Evolutionary conservation across 2,329 filamentous ascomycete species (phyloP), one percentile per base, ranked within the genome.

Genomic region (Neopestalotiopsis rosae): DNA sequence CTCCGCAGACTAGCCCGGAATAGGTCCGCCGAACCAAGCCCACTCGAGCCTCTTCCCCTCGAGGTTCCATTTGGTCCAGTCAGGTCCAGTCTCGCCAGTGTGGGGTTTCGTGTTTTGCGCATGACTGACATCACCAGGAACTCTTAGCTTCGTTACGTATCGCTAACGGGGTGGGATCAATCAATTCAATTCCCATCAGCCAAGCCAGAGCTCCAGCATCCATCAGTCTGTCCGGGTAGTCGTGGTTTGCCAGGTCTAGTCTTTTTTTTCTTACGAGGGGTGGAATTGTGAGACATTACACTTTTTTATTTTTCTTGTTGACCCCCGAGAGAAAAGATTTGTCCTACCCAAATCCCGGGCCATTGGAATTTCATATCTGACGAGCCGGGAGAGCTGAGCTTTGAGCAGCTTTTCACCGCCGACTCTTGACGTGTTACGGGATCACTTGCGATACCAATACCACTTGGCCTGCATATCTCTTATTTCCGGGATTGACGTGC

Each of bases 111-210:
- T 52, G 45, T 52, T 52, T 52, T 52, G 45, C 45, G 45, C 45
- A 52, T 20, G 40, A 40, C 65, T 69, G 67, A 69, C 68, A 69
- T 69, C 68, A 67, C 64, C 65, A 30, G 49, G 34, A 67, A 63
- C 58, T 45, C 63, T 67, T 24, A 34, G n/a, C 38, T 42, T 30
- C 12, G 57, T 59, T 30, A 59, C 24, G 24, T 59, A 52, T 17
- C n/a, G 17, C 14, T 52, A 52, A 52, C 45, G 17, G 24, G 24
- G 45, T 52, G 17, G 45, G 34, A 38, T 38, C 10, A 10, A 38
- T 38, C 34, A 38, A 38, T 38, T 38, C 34, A 38, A 38, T 7
- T 28, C 24, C 24, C 34, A 38, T 38, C 34, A 38, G 24, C 24
- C 24, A 24, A 2, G 42, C n/a, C 42, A n/a, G 42, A 49, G 7